Conservation (phyloP, 352 stramenopile species). For the Phytophthora citrophthora region DNA sequence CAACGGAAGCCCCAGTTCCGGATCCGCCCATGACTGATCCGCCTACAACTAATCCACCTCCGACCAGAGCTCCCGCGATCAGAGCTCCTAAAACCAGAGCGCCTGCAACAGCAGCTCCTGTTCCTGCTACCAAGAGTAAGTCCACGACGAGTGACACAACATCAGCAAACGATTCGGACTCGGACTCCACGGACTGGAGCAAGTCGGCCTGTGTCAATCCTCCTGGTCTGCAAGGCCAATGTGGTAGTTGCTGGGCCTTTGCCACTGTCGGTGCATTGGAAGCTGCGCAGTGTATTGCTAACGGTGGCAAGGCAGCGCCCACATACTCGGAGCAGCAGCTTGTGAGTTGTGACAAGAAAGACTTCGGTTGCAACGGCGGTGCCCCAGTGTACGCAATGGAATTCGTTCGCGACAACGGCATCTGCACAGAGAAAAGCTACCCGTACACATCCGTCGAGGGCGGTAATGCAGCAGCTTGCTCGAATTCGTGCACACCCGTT, state of each 20-base stretch:
- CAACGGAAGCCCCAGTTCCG: background rate
- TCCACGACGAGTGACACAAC: constrained; percentile 5
- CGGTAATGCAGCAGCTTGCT: constrained; percentile 38
- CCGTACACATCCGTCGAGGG: constrained; percentile 72
- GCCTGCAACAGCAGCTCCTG: constrained; percentile 23
- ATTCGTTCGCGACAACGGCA: constrained; percentile 86
- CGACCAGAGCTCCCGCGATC: background rate
- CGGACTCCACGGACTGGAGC: constrained; percentile 50
- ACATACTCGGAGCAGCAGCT: constrained; percentile 94
- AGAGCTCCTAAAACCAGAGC: background rate
- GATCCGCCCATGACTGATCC: background rate
- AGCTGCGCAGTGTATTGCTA: constrained; percentile 85
- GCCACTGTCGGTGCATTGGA: constrained; percentile 92
- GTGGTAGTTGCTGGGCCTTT: constrained; percentile 98
- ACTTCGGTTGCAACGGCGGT: constrained; percentile 92
- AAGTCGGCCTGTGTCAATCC: constrained; percentile 46
- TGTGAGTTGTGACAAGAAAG: constrained; percentile 89
- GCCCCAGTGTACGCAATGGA: constrained; percentile 91
- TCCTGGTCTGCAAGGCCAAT: constrained; percentile 96
- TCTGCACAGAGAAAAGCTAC: constrained; percentile 84
- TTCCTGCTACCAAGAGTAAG: constrained; percentile 25
- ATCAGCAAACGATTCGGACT: constrained; percentile 23
- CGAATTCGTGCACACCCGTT: constrained; percentile 37
- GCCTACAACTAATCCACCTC: background rate
- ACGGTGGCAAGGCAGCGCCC: constrained; percentile 61